Percentiles rank a stretch among this genome's conserved stretches.
phyloP scores from a whole-genome alignment of 305 asterid species.

The Fraxinus albicans region DNA sequence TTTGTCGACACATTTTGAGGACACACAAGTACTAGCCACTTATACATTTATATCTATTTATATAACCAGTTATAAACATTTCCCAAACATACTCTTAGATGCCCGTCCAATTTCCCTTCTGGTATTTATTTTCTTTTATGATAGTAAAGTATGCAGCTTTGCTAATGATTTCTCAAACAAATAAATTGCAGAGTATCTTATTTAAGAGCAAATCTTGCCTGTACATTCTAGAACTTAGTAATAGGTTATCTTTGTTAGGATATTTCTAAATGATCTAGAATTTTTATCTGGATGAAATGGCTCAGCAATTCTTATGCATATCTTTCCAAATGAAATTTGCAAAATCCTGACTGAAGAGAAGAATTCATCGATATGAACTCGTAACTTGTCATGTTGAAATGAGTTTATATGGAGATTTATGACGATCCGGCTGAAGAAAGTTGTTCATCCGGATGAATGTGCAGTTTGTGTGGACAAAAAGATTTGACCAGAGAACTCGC shows the following conservation, averaged over 20 bases:
- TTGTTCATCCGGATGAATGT: not conserved
- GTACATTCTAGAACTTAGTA: not conserved
- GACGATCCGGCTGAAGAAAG: not conserved
- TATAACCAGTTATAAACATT: not conserved
- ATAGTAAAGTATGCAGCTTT: not conserved
- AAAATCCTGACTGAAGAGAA: slow-evolving; percentile 1
- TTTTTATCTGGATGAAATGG: not conserved
- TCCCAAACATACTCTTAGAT: not conserved
- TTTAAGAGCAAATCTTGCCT: not conserved
- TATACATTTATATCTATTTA: not conserved
- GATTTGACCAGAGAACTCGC: not conserved
- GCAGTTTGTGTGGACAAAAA: not conserved
- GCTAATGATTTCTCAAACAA: not conserved
- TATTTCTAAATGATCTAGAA: not conserved
- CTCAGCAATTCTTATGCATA: not conserved
- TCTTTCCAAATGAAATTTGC: not conserved
- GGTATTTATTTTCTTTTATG: not conserved
- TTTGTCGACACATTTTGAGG: not conserved
- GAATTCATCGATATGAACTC: not conserved
- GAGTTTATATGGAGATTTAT: not conserved
- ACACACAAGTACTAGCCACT: not conserved
- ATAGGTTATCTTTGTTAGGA: not conserved
- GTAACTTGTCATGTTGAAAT: not conserved
- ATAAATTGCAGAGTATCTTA: not conserved
- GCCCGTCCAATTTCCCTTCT: not conserved